Conservation (phyloP, 2,329 filamentous ascomycete species). For the Berkeleyomyces basicola region DNA sequence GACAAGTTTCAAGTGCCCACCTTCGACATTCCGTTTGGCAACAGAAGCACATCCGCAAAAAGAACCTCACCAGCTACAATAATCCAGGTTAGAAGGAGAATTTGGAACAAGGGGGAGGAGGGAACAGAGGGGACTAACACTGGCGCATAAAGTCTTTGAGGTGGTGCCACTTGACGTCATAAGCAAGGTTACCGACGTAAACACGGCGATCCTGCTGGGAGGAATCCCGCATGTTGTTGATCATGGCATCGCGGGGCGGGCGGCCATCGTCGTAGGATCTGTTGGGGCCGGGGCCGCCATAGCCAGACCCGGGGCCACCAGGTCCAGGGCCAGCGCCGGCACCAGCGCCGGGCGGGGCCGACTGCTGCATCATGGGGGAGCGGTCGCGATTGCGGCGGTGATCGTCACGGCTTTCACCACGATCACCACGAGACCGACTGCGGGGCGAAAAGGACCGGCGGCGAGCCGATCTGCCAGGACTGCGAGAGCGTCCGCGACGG, state of each 20-base stretch:
- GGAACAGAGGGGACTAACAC: slow-evolving; percentile 45
- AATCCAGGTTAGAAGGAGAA: not conserved
- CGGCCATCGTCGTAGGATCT: slow-evolving; percentile 73
- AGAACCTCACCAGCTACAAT: slow-evolving; percentile 86
- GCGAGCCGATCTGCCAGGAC: slow-evolving; percentile 50
- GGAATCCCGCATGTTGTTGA: slow-evolving; percentile 81
- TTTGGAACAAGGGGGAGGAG: not conserved
- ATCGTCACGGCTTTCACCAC: slow-evolving; percentile 49
- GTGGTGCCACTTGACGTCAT: slow-evolving; percentile 99
- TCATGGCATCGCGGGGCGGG: slow-evolving; percentile 82
- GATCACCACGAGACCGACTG: slow-evolving; percentile 49
- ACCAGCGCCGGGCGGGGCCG: slow-evolving; percentile 52
- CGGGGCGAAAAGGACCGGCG: slow-evolving; percentile 67
- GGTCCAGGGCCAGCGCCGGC: slow-evolving; percentile 39
- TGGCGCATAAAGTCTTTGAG: slow-evolving; percentile 99
- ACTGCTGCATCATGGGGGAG: slow-evolving; percentile 52
- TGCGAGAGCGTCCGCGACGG: slow-evolving; percentile 68
- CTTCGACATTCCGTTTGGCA: slow-evolving; percentile 99
- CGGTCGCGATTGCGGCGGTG: slow-evolving; percentile 59
- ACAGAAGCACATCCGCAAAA: slow-evolving; percentile 97
- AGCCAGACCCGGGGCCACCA: slow-evolving; percentile 49
- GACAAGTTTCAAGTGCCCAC: slow-evolving; percentile 89
- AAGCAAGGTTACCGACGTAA: slow-evolving; percentile 97
- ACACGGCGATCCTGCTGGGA: slow-evolving; percentile 98
- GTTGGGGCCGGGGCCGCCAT: slow-evolving; percentile 42